Evolutionary conservation across 345 rosid genomes (phyloP).

Genomic region (Hibiscus mutabilis): DNA sequence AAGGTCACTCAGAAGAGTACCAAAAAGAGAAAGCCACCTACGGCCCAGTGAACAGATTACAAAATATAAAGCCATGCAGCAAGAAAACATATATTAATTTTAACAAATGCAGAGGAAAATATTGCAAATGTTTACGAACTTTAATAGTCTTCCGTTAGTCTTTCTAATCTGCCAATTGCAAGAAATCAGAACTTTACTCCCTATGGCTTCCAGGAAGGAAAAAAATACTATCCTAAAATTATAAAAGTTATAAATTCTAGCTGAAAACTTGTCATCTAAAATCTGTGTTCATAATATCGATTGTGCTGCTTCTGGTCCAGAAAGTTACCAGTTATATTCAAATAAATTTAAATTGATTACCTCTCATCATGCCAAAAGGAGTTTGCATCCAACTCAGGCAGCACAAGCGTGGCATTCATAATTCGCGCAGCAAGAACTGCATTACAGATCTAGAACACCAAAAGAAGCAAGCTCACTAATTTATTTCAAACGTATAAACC

Average conservation of each 20-base stretch:
- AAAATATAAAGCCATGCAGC: neutral
- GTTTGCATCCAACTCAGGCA: slow-evolving; percentile 97
- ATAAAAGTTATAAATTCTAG: neutral
- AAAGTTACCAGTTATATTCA: neutral
- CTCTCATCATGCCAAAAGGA: slow-evolving; percentile 99
- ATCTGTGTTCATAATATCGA: neutral
- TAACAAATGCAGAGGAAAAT: neutral
- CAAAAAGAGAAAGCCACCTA: neutral
- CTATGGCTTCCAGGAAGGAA: neutral
- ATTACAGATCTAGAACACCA: slow-evolving; percentile 73
- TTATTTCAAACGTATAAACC: neutral
- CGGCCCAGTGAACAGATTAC: neutral
- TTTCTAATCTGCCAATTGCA: neutral
- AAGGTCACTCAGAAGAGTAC: neutral
- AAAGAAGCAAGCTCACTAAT: slow-evolving; percentile 7
- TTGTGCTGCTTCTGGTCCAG: neutral
- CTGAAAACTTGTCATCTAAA: neutral
- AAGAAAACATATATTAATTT: neutral
- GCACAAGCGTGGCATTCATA: slow-evolving; percentile 97
- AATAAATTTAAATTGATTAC: slow-evolving; percentile 25
- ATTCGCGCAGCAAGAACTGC: slow-evolving; percentile 99
- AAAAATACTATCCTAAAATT: neutral
- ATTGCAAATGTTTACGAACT: neutral
- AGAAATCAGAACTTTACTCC: neutral
- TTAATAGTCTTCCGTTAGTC: neutral